Evolutionary conservation across 2,329 filamentous ascomycete genomes (phyloP).

Genomic region (Colletotrichum sp.): DNA sequence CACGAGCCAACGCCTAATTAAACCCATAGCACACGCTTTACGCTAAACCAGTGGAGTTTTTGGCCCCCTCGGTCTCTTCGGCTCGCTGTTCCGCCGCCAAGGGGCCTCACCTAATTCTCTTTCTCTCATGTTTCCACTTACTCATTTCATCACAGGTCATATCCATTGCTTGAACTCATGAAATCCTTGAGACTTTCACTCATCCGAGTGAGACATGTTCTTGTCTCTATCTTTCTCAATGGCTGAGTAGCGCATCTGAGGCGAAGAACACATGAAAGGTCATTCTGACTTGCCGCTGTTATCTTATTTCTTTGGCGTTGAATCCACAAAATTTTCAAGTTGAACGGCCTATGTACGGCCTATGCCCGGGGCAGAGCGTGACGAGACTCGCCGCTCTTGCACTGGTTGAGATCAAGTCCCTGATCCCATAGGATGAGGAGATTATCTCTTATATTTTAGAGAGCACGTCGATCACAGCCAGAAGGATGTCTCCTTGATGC

Average conservation of each 20-base stretch:
- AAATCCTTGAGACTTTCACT: not conserved
- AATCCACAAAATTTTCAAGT: not conserved
- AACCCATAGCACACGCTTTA: slow-evolving; percentile 1
- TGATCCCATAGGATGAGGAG: not conserved
- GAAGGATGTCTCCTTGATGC: not conserved
- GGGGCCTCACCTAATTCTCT: not conserved
- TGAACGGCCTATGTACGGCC: not conserved
- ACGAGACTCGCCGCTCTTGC: not conserved
- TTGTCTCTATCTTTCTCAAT: not conserved
- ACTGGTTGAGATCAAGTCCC: not conserved
- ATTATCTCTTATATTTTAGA: not conserved
- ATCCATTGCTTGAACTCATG: not conserved
- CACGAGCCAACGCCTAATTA: slow-evolving; percentile 20
- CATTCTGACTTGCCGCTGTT: not conserved
- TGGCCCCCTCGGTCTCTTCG: not conserved
- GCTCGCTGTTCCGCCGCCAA: slow-evolving; percentile 5
- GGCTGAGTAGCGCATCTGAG: not conserved
- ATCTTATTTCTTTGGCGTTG: not conserved
- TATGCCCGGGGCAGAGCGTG: fast-evolving
- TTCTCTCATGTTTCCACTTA: not conserved
- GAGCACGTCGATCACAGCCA: not conserved
- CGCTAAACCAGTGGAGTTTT: not conserved
- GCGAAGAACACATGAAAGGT: not conserved
- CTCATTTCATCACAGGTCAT: not conserved
- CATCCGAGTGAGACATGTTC: not conserved